Conservation (phyloP, 129 eudicot species). For the Silybum marianum region DNA sequence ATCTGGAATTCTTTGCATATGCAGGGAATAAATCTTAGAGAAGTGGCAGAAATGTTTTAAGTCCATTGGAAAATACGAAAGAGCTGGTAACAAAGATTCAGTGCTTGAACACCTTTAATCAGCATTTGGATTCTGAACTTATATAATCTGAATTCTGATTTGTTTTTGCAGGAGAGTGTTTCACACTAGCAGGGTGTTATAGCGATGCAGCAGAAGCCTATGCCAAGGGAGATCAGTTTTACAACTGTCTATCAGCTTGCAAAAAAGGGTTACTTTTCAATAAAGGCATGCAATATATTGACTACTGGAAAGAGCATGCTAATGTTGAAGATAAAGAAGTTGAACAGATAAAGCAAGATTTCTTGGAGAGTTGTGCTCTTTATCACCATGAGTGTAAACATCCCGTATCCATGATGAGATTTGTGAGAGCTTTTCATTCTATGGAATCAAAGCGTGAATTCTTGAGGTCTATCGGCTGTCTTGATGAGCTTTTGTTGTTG, state of each 20-base stretch:
- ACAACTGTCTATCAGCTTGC: slow-evolving; percentile 63
- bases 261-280: slow-evolving; percentile 55
- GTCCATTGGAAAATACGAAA: slow-evolving; percentile 53
- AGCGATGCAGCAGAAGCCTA: slow-evolving; percentile 56
- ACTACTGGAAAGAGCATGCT: slow-evolving; percentile 52
- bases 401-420: slow-evolving; percentile 55
- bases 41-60: slow-evolving; percentile 70
- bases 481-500: slow-evolving; percentile 60
- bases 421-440: slow-evolving; percentile 54
- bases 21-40: slow-evolving; percentile 49
- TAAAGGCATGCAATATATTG: slow-evolving; percentile 58
- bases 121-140: not conserved
- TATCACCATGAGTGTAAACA: slow-evolving; percentile 41
- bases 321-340: slow-evolving; percentile 35
- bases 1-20: slow-evolving; percentile 61
- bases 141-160: slow-evolving; percentile 2
- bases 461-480: slow-evolving; percentile 47
- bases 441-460: slow-evolving; percentile 53
- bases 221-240: slow-evolving; percentile 42
- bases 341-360: slow-evolving; percentile 48
- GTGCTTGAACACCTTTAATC: not conserved
- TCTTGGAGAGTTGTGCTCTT: slow-evolving; percentile 60
- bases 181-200: slow-evolving; percentile 46
- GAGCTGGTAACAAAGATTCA: slow-evolving; percentile 50
- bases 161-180: slow-evolving; percentile 46